Base-by-base conservation (phyloP, 352 stramenopile species). In the Globisporangium solare region DNA sequence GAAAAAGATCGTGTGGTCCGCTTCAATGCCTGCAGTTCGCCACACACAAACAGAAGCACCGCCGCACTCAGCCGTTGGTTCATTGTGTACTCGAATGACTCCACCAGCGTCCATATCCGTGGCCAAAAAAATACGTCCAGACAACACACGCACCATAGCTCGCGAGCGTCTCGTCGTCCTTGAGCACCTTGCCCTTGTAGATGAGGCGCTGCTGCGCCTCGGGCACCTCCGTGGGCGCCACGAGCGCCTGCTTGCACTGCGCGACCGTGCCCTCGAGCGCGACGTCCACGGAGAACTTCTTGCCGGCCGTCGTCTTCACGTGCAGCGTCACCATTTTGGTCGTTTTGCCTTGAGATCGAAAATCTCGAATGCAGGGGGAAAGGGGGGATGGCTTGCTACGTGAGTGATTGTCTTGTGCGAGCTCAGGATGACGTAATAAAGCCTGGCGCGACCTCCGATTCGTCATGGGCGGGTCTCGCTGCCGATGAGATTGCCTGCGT, bases 171-270 rank as follows among this genome's bases (percentile, higher is more conserved):
- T 79, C 67, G 14, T 95, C 87, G 64, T 97, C 87, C 64, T 96
- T 93, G 54, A 97, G 80, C 55, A 97, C 83, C 65, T 95, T 97
- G 53, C 88, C 88, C 65, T 94, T 93, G 70, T 88, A 89, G 55
- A 96, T 95, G 54, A 96, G 77, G 5, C 88, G 83, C 67, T 96
- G 88, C 55, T 91, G 82, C 47, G 71, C 58, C n/a, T 72, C 69
- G 0, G 84, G 67, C 15, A 96, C 85, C 40, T 88, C 76, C 24
- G 86, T 92, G 51, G 66, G 60, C 6, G 60, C 63, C 55, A 83
- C 79, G 31, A 96, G 87, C 52, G 69, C 70, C 50, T 83, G 60
- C 65, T 96, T 96, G 67, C 87, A 90, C 47, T 83, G 71, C 27
- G 74, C 66, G 15, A 96, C 85, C 3, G 82, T 85, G 43, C 58